These are phyloP conservation scores for Didymella arachidicola DNA, from an alignment of 2,329 filamentous ascomycete genomes.

Conservation along the genomic window DNA sequence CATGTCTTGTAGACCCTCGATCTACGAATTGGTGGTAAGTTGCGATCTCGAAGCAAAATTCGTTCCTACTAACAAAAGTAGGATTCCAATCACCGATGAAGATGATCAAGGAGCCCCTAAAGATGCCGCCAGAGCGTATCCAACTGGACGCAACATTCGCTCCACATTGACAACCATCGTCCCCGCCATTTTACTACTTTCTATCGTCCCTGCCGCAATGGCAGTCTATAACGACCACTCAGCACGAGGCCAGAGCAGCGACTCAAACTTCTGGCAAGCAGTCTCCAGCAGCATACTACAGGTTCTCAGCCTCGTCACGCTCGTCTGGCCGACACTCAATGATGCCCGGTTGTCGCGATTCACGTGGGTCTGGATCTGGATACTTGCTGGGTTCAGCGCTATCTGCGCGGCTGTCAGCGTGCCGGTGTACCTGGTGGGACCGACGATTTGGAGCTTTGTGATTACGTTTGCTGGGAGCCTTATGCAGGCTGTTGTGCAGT, in stretches of 20 bases:
- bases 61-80: no score
- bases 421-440: background rate
- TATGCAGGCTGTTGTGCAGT: background rate
- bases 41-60: no score
- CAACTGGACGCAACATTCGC: background rate
- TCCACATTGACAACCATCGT: background rate
- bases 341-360: background rate
- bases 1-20: no score
- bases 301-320: background rate
- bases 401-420: background rate
- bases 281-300: background rate
- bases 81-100: no score
- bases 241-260: background rate
- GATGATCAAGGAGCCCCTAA: no score
- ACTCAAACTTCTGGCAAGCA: background rate
- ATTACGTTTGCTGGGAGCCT: background rate
- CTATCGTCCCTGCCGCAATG: background rate
- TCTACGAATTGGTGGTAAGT: no score
- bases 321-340: background rate
- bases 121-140: no score
- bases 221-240: background rate
- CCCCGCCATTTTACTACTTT: background rate
- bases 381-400: background rate
- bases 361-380: background rate
- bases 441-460: conserved; percentile 1